phyloP scores from a whole-genome alignment of 805 yeast genomes.

The Yamadazyma tumulicola region DNA sequence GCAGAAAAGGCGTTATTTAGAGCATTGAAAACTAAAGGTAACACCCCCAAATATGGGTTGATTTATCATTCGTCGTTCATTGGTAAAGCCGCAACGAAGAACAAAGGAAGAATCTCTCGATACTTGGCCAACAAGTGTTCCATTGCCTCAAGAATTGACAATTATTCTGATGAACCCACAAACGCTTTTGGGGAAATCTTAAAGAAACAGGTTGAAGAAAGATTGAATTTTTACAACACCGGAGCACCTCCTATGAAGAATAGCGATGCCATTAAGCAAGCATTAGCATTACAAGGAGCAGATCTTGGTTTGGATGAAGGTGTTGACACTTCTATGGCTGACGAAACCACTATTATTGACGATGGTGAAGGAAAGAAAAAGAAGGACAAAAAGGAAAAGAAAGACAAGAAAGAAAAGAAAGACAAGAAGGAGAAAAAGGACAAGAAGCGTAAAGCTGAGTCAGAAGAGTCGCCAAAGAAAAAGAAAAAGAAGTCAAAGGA shows the following conservation, averaged over 20 bases:
- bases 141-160: constrained; percentile 97
- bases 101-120: constrained; percentile 98
- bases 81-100: constrained; percentile 91
- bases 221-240: constrained; percentile 91
- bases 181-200: constrained; percentile 85
- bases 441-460: constrained; percentile 28
- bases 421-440: constrained; percentile 30
- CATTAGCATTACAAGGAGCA: constrained; percentile 60
- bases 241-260: constrained; percentile 97
- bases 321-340: constrained; percentile 19
- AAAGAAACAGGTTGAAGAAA: constrained; percentile 96
- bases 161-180: constrained; percentile 92
- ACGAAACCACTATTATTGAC: constrained; percentile 16
- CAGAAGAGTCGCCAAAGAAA: constrained; percentile 33
- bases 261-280: constrained; percentile 89
- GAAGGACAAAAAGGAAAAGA: constrained; percentile 26
- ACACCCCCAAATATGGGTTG: constrained; percentile 94
- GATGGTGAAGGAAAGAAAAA: constrained; percentile 25
- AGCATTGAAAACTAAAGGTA: constrained; percentile 94
- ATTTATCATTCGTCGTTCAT: constrained; percentile 93
- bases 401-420: constrained; percentile 30
- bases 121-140: constrained; percentile 98
- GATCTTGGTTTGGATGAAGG: constrained; percentile 42
- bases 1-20: constrained; percentile 96
- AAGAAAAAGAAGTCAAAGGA: constrained; percentile 47